Conservation (phyloP, 768 basidiomycete species). For the Kwoniella dendrophila region DNA sequence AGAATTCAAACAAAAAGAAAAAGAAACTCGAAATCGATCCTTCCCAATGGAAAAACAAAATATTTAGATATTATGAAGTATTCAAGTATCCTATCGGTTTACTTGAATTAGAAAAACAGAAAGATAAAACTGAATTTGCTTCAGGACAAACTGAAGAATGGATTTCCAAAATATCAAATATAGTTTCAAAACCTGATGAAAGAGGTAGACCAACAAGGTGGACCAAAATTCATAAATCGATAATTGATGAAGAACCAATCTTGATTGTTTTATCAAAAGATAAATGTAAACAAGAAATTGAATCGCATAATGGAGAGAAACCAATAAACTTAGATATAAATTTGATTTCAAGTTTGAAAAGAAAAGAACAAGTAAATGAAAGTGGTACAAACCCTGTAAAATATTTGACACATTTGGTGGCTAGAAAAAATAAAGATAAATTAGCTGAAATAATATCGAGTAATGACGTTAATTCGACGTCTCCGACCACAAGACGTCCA, state of each 20-base stretch:
- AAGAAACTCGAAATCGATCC: neutral
- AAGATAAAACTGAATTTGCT: neutral
- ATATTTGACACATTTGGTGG: neutral
- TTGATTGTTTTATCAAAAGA: constrained; percentile 3
- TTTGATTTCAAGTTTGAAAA: neutral
- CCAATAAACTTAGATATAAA: neutral
- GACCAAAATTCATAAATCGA: neutral
- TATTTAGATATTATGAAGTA: neutral
- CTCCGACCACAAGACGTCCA: too few species aligned
- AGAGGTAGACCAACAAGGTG: constrained; percentile 10
- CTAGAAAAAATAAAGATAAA: neutral
- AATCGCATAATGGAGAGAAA: neutral
- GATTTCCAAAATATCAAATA: neutral
- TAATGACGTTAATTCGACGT: too few species aligned
- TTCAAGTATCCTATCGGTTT: neutral
- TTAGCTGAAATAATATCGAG: too few species aligned
- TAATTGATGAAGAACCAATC: neutral
- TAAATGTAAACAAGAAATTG: constrained; percentile 1
- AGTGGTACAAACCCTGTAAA: neutral
- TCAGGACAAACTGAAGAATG: neutral
- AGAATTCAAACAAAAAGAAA: neutral
- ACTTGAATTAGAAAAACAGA: too few species aligned
- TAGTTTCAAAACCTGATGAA: neutral
- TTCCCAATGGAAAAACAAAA: neutral
- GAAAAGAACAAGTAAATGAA: neutral